Base-by-base conservation (phyloP, 805 yeast genomes). In the Candida chauliodis region DNA sequence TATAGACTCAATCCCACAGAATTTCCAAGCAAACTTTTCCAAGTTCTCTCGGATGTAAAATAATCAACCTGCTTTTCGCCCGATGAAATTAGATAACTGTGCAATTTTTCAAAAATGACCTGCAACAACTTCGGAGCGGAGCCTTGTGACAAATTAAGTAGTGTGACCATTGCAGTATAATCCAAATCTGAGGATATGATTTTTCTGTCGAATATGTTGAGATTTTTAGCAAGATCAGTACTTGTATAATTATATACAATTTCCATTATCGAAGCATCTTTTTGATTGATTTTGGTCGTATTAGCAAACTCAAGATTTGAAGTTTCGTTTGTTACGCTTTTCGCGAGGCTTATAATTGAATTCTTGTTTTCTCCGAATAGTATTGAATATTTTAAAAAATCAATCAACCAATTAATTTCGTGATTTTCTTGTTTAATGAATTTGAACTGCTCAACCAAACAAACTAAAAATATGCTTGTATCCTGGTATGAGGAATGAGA, bases 381-480 rank as follows among this genome's bases (percentile, higher is more conserved):
- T 3, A 63, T 54, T 45, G 78, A 53, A 35, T 71, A 72, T 47
- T 75, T 66, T 24, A 74, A 46, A 29, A 77, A 71, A 1, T 71
- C 48, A 8, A 64, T 51, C 1, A 84, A 38, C 88, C 90, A 84
- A 34, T 56, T 51, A 5, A 18, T 14, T 8, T 40, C 39, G 0
- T 56, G 20, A 14, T 50, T 52, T 8, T 47, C 42, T 1, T 56
- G 41, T 0, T 58, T 60, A 8, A 77, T 71, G 52, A 71, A 85
- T 37, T 70, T 66, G 58, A 83, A 73, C 53, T 89, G 96, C 46
- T 89, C 97, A 31, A 78, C 56, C 5, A 66, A 46, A 2, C 54
- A 61, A 33, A 66, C 55, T 2, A 61, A 44, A 36, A 68, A 63
- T 14, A 61, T 48, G 45, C 69, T 60, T 9, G 55, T 38, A 38